Evolutionary conservation across 2,329 filamentous ascomycete species (phyloP), one percentile per base, ranked within the genome.

Genomic region (Parascedosporium putredinis): DNA sequence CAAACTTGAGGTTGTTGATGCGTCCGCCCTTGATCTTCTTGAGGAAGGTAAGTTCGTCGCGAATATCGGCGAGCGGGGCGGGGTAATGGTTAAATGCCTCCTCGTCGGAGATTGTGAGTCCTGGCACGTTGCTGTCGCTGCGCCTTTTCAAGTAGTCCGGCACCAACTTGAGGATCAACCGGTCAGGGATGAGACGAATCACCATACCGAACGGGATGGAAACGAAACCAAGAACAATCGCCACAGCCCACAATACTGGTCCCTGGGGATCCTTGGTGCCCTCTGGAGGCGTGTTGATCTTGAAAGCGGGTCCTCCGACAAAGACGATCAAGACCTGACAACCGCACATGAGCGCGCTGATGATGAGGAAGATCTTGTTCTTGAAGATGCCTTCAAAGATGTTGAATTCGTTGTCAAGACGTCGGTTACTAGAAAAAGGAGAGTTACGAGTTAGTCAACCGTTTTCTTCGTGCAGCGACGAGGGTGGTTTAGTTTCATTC

Each of bases 371-470:
- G 74, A 94, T 95, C 69, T 76, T 85, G 65, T 97, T 97, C 62
- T 79, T 79, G 23, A 76, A 76, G 52, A 97, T 78, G 50, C 88
- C 88, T 62, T 96, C 91, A 53, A 97, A 91, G 54, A 97, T 89
- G 67, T 97, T 97, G 74, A 95, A 90, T 50, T 82, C 79, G 67
- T 97, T 97, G 65, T 97, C 91, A 50, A 97, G 75, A 10, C 91
- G 88, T 52, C 91, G 88, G 69, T 95, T 95, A 72, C 79, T 84
- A 53, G 12, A 9, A 29, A 18, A 6, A 40, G 16, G 25, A 2
- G 46, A 29, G 18, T 7, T 4, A 7, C 22, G 9, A n/a, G 9
- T n/a, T n/a, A n/a, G n/a, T n/a, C n/a, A n/a, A n/a, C n/a, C n/a
- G n/a, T n/a, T n/a, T n/a, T n/a, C n/a, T n/a, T n/a, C n/a, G n/a